Evolutionary conservation across 495 filamentous ascomycete species (phyloP), one percentile per base, ranked within the genome.

Genomic region (Ascobolus immersus): DNA sequence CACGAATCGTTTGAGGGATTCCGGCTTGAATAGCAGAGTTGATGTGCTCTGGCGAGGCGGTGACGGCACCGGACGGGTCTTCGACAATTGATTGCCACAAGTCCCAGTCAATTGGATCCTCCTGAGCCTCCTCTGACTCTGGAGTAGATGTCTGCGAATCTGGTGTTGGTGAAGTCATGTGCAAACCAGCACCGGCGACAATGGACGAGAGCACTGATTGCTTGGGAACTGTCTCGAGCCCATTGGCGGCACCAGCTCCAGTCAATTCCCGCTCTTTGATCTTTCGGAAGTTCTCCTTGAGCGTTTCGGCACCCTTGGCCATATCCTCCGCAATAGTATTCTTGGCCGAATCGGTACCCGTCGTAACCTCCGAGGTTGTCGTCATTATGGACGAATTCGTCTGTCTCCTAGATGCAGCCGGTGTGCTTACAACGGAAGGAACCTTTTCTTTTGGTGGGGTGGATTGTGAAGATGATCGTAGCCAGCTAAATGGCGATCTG

Each of bases 41-140:
- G 34, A 99, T 55, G 44, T 92, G 82, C 35, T 82, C 75, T 3
- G 81, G 63, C 43, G 76, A 90, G 19, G 77, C 75, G 24, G 77
- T 62, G 18, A 75, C 75, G 38, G 93, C 70, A 6, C 78, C 82
- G 21, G 73, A 69, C 2, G 89, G 86, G 56, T 90, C 73, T 41
- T 92, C 80, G 20, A 99, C 86, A 1, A 99, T 74, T 12, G 74
- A 59, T 52, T 99, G 82, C 86, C 86, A 99, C 13, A 99, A 55
- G 52, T 94, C 89, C 86, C 86, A 99, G 47, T 99, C 79, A 10
- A 99, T 50, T n/a, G 41, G 39, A 14, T 49, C 46, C 25, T 50
- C 47, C 23, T 42, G 2, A 6, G 34, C 42, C 33, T 42, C 41
- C 17, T 33, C 38, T 27, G 5, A 24, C 15, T 14, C 31, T 33